Percentiles rank a stretch among this genome's conserved stretches.
These are phyloP conservation scores for Tylopilus plumbeoviolaceoides DNA, from an alignment of 768 basidiomycete genomes.

Conservation along the genomic window DNA sequence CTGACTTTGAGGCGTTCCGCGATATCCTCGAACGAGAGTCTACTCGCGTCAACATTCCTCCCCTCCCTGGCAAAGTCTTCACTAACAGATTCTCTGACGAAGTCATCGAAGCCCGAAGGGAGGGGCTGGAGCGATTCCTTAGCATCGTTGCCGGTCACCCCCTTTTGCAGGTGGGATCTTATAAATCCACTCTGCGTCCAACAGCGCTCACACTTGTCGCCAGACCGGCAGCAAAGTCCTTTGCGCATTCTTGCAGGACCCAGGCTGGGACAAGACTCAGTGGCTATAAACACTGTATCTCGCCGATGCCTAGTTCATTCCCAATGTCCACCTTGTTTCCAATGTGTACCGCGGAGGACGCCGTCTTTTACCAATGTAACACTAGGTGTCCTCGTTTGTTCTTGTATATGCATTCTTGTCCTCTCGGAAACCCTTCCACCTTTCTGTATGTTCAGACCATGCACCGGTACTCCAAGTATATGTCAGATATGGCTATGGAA, in stretches of 20 bases:
- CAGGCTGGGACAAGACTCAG: slow-evolving; percentile 81
- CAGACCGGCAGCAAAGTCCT: slow-evolving; percentile 97
- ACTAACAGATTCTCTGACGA: slow-evolving; percentile 98
- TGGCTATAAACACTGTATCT: slow-evolving; percentile 51
- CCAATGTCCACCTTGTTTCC: not conserved
- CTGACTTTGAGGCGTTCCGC: slow-evolving; percentile 94
- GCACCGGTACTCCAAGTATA: slow-evolving; percentile 4
- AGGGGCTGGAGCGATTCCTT: slow-evolving; percentile 92
- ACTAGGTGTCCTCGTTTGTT: slow-evolving; percentile 18
- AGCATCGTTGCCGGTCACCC: slow-evolving; percentile 98
- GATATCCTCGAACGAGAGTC: slow-evolving; percentile 97
- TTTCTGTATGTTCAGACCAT: slow-evolving; percentile 1
- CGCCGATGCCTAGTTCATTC: not conserved
- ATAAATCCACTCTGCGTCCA: not conserved
- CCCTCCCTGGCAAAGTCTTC: slow-evolving; percentile 97
- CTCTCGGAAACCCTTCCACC: slow-evolving; percentile 5
- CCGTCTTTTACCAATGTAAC: slow-evolving; percentile 17
- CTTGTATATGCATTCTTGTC: slow-evolving; percentile 22
- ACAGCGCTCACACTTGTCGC: slow-evolving; percentile 3
- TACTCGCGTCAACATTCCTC: slow-evolving; percentile 95
- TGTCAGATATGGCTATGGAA: slow-evolving; percentile 15
- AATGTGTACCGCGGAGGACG: slow-evolving; percentile 1
- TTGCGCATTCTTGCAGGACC: slow-evolving; percentile 92
- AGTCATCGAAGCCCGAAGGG: slow-evolving; percentile 87
- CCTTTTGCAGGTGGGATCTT: slow-evolving; percentile 72